Evolutionary conservation across 129 eudicot species (phyloP).

Genomic region (Gnaphalium uliginosum): DNA sequence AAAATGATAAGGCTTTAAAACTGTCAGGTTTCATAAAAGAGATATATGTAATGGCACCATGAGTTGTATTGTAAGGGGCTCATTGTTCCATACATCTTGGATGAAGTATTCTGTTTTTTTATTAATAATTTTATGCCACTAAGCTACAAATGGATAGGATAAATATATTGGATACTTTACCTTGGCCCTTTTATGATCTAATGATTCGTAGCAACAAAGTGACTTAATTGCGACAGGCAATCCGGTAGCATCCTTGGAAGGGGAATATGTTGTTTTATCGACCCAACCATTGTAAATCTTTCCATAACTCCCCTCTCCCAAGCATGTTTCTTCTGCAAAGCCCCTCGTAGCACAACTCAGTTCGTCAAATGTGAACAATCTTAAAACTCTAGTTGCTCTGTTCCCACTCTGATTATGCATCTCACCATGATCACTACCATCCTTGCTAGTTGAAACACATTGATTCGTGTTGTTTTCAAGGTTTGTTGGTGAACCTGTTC

Average conservation of each 20-base stretch:
- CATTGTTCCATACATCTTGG: too few relatives aligned
- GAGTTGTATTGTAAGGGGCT: neutral
- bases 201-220: constrained; percentile 32
- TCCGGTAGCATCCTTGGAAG: neutral
- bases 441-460: neutral
- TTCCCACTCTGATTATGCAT: neutral
- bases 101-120: neutral
- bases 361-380: constrained; percentile 16
- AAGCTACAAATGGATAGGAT: neutral
- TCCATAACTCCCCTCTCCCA: constrained; percentile 27
- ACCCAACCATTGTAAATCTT: constrained; percentile 38
- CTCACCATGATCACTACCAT: constrained; percentile 1
- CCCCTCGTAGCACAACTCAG: constrained; percentile 20
- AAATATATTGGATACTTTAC: constrained; percentile 15
- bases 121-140: neutral
- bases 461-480: neutral
- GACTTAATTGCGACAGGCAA: constrained; percentile 23
- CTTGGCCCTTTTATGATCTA: constrained; percentile 49
- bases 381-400: constrained; percentile 1
- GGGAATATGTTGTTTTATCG: constrained; percentile 12
- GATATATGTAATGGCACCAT: neutral
- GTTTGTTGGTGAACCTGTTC: neutral
- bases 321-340: constrained; percentile 4
- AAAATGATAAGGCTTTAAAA: neutral
- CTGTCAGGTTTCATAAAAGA: neutral